Evolutionary conservation across 192 early-diverging fungal species (phyloP).

Genomic region (Backusella liffmaniae): DNA sequence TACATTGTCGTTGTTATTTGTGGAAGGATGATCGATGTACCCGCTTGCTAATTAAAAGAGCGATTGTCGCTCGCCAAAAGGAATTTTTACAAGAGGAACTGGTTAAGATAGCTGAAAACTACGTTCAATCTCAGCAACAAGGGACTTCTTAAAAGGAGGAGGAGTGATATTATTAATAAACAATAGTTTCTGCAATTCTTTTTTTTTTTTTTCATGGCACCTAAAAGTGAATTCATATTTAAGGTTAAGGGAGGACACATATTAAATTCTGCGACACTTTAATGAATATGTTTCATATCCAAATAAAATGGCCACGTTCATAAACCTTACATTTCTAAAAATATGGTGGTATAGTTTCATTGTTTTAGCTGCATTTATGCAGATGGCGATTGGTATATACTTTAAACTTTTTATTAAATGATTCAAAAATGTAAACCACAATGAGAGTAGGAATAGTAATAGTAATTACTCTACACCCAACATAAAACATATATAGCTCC

Average conservation of each 20-base stretch:
- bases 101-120: neutral
- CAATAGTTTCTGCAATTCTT: slow-evolving; percentile 28
- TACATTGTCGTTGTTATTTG: neutral
- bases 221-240: slow-evolving; percentile 14
- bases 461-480: neutral
- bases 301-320: neutral
- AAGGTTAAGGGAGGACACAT: neutral
- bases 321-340: neutral
- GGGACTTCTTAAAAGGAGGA: neutral
- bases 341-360: neutral
- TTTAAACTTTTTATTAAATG: neutral
- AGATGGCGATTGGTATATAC: neutral
- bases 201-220: slow-evolving; percentile 32
- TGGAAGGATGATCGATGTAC: slow-evolving; percentile 42
- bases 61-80: neutral
- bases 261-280: neutral
- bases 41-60: slow-evolving; percentile 35
- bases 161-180: slow-evolving; percentile 34
- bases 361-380: neutral
- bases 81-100: neutral
- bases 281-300: neutral
- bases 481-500: neutral
- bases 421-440: no score
- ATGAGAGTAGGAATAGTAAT: neutral
- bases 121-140: slow-evolving; percentile 23